Conservation (phyloP, 2,329 filamentous ascomycete genomes). For the Xylaria sp. region DNA sequence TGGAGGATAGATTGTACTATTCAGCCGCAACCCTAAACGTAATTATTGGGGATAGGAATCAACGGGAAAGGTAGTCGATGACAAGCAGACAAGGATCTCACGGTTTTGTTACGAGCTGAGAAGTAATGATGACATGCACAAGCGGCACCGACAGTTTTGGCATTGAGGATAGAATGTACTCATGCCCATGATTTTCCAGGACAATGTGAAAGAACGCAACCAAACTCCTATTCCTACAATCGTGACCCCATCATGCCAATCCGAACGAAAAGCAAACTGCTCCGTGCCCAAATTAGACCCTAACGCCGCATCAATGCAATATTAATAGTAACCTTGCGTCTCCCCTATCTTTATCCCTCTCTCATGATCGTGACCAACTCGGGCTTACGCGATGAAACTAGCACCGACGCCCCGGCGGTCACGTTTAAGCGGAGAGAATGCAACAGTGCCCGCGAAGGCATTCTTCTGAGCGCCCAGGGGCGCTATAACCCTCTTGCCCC, state of each 20-base stretch:
- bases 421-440: slow-evolving; percentile 76
- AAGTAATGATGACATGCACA: neutral
- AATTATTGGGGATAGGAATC: too few relatives aligned
- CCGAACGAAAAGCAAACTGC: neutral
- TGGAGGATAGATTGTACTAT: too few relatives aligned
- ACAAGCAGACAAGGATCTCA: neutral
- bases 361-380: slow-evolving; percentile 17
- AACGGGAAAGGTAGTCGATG: neutral
- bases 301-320: slow-evolving; percentile 33
- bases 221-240: slow-evolving; percentile 28
- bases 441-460: slow-evolving; percentile 55
- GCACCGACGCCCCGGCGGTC: slow-evolving; percentile 67
- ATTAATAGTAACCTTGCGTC: neutral
- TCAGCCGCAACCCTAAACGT: too few relatives aligned
- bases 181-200: slow-evolving; percentile 30
- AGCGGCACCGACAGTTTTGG: neutral
- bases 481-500: slow-evolving; percentile 42
- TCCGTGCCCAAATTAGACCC: slow-evolving; percentile 6
- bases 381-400: slow-evolving; percentile 59
- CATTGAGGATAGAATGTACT: slow-evolving; percentile 18
- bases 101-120: neutral
- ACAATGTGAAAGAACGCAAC: slow-evolving; percentile 29
- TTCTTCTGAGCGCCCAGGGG: slow-evolving; percentile 48
- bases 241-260: slow-evolving; percentile 6
- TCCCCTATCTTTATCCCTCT: neutral